Evolutionary conservation across 2,329 filamentous ascomycete species (phyloP).

Genomic region (Claviceps pazoutovae): DNA sequence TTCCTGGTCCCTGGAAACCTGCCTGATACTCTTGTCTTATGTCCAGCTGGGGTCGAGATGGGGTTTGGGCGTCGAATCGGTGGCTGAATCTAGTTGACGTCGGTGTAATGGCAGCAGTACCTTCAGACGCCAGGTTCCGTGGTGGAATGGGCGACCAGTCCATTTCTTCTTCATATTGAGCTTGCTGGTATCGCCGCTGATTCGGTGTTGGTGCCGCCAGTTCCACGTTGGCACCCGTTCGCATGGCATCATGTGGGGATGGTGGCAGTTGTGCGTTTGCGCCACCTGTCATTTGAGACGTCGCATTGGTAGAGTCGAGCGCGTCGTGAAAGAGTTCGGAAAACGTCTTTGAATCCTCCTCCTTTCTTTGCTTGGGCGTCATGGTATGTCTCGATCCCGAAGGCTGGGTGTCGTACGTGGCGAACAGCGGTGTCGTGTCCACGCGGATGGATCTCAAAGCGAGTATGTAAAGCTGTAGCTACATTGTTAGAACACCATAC

Average conservation of each 20-base stretch:
- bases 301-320: constrained; percentile 13
- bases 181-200: constrained; percentile 5
- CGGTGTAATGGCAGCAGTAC: constrained; percentile 21
- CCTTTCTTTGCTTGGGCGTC: constrained; percentile 13
- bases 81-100: constrained; percentile 21
- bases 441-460: constrained; percentile 34
- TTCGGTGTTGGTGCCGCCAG: constrained; percentile 9
- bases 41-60: constrained; percentile 17
- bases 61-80: constrained; percentile 29
- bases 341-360: constrained; percentile 26
- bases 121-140: constrained; percentile 41
- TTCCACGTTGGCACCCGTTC: constrained; percentile 3
- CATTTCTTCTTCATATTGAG: constrained; percentile 46
- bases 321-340: constrained; percentile 26
- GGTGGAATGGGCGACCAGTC: constrained; percentile 55
- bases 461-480: constrained; percentile 28
- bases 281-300: constrained; percentile 5
- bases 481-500: background rate
- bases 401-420: constrained; percentile 9
- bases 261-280: constrained; percentile 1
- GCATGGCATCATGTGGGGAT: background rate
- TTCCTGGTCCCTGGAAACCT: no score
- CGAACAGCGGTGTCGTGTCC: constrained; percentile 44
- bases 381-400: constrained; percentile 13
- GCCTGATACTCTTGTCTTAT: no score